These are phyloP conservation scores for Saccharomycopsis sp. DNA, from an alignment of 805 yeast genomes.

Conservation along the genomic window DNA sequence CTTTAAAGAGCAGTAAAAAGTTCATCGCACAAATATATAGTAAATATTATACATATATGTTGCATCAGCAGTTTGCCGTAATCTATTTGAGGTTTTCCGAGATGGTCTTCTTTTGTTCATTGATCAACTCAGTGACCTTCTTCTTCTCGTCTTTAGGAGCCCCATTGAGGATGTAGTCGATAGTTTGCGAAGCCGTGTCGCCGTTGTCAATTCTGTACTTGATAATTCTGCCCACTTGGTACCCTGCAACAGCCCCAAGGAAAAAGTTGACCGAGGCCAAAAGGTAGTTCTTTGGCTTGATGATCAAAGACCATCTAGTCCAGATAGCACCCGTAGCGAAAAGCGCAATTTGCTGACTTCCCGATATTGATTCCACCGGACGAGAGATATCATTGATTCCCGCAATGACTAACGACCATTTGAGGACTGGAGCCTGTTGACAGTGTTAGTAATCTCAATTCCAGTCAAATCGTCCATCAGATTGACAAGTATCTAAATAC, in stretches of 20 bases:
- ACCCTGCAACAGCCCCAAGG: constrained; percentile 83
- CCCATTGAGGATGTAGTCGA: constrained; percentile 55
- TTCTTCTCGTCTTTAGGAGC: background rate
- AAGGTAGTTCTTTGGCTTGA: constrained; percentile 77
- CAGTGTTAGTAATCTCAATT: constrained; percentile 7
- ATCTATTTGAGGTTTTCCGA: constrained; percentile 5
- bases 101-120: constrained; percentile 5
- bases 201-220: constrained; percentile 61
- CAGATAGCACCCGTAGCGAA: constrained; percentile 90
- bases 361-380: constrained; percentile 88
- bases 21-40: background rate
- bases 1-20: background rate
- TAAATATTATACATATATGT: background rate
- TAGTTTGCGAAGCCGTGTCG: constrained; percentile 49
- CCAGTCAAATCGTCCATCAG: background rate
- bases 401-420: constrained; percentile 89
- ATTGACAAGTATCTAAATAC: too few species aligned
- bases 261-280: constrained; percentile 93
- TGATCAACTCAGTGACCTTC: constrained; percentile 8
- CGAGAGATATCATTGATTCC: constrained; percentile 81
- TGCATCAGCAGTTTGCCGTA: background rate
- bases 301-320: constrained; percentile 98
- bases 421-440: constrained; percentile 21
- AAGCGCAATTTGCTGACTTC: constrained; percentile 61
- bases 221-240: constrained; percentile 67